Percentiles rank a stretch among this genome's conserved stretches.
These are phyloP conservation scores for Solanum commersonii DNA, from an alignment of 257 asterid genomes.

Conservation along the genomic window DNA sequence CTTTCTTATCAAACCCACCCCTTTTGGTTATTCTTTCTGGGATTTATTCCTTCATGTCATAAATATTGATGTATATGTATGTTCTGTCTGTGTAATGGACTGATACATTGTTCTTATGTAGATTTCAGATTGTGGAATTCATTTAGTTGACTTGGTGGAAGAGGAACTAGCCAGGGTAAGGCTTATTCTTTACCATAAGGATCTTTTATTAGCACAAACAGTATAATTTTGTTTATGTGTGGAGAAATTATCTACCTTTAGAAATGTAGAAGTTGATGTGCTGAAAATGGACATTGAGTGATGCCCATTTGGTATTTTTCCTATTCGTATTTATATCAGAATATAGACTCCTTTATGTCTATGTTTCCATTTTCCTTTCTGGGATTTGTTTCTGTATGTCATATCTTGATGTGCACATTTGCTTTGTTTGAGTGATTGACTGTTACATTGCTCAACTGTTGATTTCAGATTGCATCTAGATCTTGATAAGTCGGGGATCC, in stretches of 20 bases:
- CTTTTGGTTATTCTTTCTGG: not conserved
- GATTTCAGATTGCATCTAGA: not conserved
- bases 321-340: not conserved
- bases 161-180: not conserved
- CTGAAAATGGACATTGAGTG: not conserved
- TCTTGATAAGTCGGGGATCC: not conserved
- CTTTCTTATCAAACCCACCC: not conserved
- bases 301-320: not conserved
- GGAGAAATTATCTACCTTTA: not conserved
- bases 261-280: not conserved
- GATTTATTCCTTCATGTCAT: not conserved
- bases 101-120: not conserved
- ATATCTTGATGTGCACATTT: not conserved
- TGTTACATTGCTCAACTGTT: not conserved
- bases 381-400: not conserved
- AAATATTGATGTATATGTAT: not conserved
- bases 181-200: not conserved
- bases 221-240: not conserved
- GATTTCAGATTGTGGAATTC: not conserved
- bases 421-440: not conserved
- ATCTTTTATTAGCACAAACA: not conserved
- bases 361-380: not conserved
- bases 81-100: not conserved
- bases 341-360: not conserved
- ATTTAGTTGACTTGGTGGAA: not conserved